Conservation (phyloP, 2,329 filamentous ascomycete species). For the Nectriaceae sp. region DNA sequence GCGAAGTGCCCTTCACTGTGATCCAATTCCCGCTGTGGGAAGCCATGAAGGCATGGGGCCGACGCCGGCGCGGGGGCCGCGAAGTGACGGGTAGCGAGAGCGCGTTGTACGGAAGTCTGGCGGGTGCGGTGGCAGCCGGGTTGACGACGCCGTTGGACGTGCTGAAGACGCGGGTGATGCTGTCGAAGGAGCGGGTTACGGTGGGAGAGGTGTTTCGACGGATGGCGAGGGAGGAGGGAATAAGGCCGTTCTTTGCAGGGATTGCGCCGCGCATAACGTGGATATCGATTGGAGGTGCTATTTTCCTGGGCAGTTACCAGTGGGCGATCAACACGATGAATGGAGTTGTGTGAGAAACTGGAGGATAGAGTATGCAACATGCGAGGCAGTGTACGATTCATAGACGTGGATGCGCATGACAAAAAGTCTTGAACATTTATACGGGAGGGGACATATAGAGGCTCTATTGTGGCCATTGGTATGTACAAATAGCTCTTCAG, state of each 20-base stretch:
- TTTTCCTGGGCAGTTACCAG: constrained; percentile 93
- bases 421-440: neutral
- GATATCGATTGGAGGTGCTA: constrained; percentile 92
- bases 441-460: constrained; percentile 5
- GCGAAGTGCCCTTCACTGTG: constrained; percentile 95
- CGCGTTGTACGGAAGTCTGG: constrained; percentile 79
- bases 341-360: constrained; percentile 9
- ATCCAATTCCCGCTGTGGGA: constrained; percentile 99
- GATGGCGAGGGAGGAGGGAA: constrained; percentile 66
- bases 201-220: constrained; percentile 60
- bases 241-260: constrained; percentile 72
- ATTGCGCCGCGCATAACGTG: constrained; percentile 84
- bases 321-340: constrained; percentile 76
- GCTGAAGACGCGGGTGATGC: constrained; percentile 95
- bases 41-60: constrained; percentile 75
- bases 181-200: constrained; percentile 69
- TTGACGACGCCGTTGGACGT: constrained; percentile 94
- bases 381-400: constrained; percentile 15
- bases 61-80: constrained; percentile 39
- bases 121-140: constrained; percentile 83
- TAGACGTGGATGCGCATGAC: neutral
- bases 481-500: constrained; percentile 23
- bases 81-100: constrained; percentile 74
- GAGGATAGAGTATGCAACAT: constrained; percentile 6
- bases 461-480: constrained; percentile 23